phyloP scores from a whole-genome alignment of 768 basidiomycete genomes.

The Lentinula raphanica region DNA sequence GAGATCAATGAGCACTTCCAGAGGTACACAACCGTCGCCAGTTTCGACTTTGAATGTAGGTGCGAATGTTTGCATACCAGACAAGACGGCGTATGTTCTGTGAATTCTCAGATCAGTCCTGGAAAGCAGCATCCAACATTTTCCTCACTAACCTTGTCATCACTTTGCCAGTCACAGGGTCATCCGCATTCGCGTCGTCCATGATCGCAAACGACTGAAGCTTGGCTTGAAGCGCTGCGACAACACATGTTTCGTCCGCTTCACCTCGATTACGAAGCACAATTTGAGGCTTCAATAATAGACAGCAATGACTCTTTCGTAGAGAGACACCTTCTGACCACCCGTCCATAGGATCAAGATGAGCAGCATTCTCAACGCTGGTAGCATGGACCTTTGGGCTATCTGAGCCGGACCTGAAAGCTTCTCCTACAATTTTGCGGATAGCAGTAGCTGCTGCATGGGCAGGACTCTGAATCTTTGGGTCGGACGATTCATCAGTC shows the following conservation, averaged over 20 bases:
- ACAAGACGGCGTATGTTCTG: conserved; percentile 75
- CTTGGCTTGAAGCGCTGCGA: conserved; percentile 76
- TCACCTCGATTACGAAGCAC: conserved; percentile 58
- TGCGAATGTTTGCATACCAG: conserved; percentile 84
- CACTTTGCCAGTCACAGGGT: conserved; percentile 79
- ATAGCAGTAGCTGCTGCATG: conserved; percentile 65
- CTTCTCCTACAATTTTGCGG: conserved; percentile 57
- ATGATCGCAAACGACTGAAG: conserved; percentile 75
- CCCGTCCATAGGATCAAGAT: conserved; percentile 57
- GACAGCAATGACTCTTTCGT: conserved; percentile 69
- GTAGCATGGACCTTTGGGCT: conserved; percentile 22
- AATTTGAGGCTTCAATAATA: conserved; percentile 90
- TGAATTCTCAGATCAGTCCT: neutral
- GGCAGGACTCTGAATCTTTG: conserved; percentile 39
- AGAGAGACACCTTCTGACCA: conserved; percentile 71
- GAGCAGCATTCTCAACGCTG: conserved; percentile 22
- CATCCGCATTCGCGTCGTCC: conserved; percentile 72
- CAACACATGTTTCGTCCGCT: conserved; percentile 57
- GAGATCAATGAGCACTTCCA: conserved; percentile 85
- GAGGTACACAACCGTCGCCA: conserved; percentile 62
- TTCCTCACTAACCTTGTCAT: neutral
- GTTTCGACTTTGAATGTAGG: conserved; percentile 45
- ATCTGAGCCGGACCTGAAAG: conserved; percentile 41
- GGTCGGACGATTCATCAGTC: conserved; percentile 14
- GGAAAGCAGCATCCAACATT: neutral